Percentiles rank a stretch among this genome's conserved stretches.
These are phyloP conservation scores for Camillea tinctor DNA, from an alignment of 2,329 filamentous ascomycete species.

Conservation along the genomic window DNA sequence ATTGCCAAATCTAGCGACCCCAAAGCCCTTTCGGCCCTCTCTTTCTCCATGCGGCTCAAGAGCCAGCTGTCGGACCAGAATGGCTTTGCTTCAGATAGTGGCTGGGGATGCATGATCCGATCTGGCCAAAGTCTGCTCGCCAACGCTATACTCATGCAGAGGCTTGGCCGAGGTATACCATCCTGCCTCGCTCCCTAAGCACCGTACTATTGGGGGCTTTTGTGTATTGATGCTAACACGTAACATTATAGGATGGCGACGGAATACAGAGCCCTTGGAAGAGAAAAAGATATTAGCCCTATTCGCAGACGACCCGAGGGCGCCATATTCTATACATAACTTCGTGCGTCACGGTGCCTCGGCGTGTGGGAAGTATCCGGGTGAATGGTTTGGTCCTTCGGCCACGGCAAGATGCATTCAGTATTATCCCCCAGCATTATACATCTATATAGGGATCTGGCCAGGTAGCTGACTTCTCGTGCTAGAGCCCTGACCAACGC, in stretches of 20 bases:
- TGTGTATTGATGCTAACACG: conserved; percentile 15
- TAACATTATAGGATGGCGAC: conserved; percentile 66
- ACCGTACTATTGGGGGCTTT: neutral
- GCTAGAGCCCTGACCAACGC: conserved; percentile 71
- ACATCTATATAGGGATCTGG: neutral
- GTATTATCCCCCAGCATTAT: conserved; percentile 51
- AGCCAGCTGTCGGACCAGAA: conserved; percentile 74
- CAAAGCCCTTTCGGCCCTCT: conserved; percentile 68
- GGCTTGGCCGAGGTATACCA: conserved; percentile 71
- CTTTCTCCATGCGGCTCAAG: conserved; percentile 79
- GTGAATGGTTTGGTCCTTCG: conserved; percentile 98
- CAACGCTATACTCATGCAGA: conserved; percentile 73
- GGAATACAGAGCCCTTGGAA: conserved; percentile 53
- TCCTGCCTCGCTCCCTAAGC: neutral
- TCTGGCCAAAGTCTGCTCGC: conserved; percentile 92
- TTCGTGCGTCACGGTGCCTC: conserved; percentile 87
- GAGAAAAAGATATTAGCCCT: conserved; percentile 73
- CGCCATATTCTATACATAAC: conserved; percentile 91
- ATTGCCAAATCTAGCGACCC: conserved; percentile 80
- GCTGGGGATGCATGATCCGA: conserved; percentile 98
- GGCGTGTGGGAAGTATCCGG: conserved; percentile 89
- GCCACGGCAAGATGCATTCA: conserved; percentile 92
- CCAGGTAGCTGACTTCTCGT: conserved; percentile 10
- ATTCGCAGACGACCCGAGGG: conserved; percentile 83
- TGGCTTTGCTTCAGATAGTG: conserved; percentile 89